These are phyloP conservation scores for Pseudogymnoascus sp. DNA, from an alignment of 2,329 filamentous ascomycete genomes.

Conservation along the genomic window DNA sequence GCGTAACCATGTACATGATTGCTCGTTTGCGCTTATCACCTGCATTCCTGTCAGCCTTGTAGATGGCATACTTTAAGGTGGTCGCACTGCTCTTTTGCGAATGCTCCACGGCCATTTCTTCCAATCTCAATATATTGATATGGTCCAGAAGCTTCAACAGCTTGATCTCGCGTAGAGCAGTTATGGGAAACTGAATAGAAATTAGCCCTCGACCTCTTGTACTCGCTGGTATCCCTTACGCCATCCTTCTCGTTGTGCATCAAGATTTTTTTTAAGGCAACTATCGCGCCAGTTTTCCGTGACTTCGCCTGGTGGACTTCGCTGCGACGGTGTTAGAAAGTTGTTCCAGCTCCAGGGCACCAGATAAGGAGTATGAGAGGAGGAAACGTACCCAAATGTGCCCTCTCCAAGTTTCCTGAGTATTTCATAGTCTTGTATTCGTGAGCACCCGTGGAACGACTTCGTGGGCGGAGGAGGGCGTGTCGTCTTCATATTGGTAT, in stretches of 20 bases:
- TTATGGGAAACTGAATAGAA: constrained; percentile 74
- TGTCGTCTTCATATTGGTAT: constrained; percentile 42
- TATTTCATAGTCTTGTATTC: constrained; percentile 71
- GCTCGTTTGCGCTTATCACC: constrained; percentile 72
- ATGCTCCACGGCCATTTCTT: constrained; percentile 94
- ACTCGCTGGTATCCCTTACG: constrained; percentile 38
- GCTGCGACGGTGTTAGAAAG: constrained; percentile 33
- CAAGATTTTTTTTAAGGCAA: constrained; percentile 95
- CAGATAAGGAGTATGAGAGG: not conserved
- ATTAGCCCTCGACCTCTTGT: constrained; percentile 16
- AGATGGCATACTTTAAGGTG: constrained; percentile 7
- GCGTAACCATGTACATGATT: constrained; percentile 97
- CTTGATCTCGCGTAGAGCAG: constrained; percentile 94
- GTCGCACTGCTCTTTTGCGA: constrained; percentile 29
- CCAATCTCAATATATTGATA: constrained; percentile 74
- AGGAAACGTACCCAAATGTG: constrained; percentile 68
- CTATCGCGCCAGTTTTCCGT: constrained; percentile 62
- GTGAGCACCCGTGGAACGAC: constrained; percentile 77
- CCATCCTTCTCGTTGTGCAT: constrained; percentile 99
- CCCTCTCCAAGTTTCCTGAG: constrained; percentile 84
- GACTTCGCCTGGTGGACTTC: constrained; percentile 88
- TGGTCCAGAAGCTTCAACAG: constrained; percentile 92
- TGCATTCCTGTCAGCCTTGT: constrained; percentile 30
- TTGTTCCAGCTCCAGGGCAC: not conserved
- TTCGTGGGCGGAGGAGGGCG: constrained; percentile 45